phyloP scores from a whole-genome alignment of 345 rosid species.

The Salix caprea region DNA sequence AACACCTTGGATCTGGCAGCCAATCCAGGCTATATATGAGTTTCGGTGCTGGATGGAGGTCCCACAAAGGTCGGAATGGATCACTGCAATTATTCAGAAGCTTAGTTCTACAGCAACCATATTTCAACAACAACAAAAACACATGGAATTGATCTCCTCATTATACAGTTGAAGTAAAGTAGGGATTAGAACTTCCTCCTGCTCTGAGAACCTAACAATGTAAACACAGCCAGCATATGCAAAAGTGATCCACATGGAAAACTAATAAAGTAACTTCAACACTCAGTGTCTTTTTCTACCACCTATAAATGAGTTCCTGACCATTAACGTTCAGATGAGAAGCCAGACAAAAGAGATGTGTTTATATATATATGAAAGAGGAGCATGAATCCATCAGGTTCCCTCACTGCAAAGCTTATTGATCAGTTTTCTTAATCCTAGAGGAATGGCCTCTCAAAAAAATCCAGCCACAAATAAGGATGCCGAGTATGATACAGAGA shows the following conservation, averaged over 20 bases:
- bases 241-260: background rate
- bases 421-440: too few relatives aligned
- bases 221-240: background rate
- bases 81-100: slow-evolving; percentile 52
- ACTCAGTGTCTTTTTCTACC: background rate
- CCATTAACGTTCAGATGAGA: slow-evolving; percentile 1
- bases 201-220: background rate
- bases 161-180: background rate
- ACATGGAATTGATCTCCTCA: background rate
- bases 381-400: too few relatives aligned
- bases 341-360: background rate
- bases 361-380: too few relatives aligned
- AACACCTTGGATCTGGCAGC: slow-evolving; percentile 70
- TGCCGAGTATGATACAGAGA: background rate
- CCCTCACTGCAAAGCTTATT: too few relatives aligned
- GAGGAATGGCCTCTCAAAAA: too few relatives aligned
- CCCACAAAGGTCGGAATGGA: slow-evolving; percentile 83
- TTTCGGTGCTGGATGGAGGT: slow-evolving; percentile 56
- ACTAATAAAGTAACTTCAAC: background rate
- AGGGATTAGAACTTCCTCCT: background rate
- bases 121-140: background rate
- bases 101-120: background rate
- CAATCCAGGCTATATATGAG: slow-evolving; percentile 73
- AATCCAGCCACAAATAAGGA: background rate
- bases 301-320: background rate